These are phyloP conservation scores for Diplogelasinospora grovesii DNA, from an alignment of 495 filamentous ascomycete genomes.

Conservation along the genomic window DNA sequence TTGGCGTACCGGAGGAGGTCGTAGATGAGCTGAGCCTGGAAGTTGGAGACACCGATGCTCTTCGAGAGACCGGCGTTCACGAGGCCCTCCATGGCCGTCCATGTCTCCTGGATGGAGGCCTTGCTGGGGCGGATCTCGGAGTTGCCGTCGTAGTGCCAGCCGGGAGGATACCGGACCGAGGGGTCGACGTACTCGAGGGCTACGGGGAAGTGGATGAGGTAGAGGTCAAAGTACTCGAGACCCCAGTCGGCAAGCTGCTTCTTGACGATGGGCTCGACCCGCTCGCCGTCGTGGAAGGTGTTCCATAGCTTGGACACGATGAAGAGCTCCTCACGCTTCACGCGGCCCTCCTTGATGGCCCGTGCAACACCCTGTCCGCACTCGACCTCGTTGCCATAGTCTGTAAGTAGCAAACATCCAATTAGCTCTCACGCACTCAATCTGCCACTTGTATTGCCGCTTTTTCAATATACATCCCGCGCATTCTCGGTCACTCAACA, in stretches of 20 bases:
- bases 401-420: constrained; percentile 36
- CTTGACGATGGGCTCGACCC: constrained; percentile 63
- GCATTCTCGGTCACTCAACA: neutral
- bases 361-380: constrained; percentile 78
- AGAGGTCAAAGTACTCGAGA: constrained; percentile 80
- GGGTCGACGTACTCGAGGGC: constrained; percentile 76
- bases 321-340: constrained; percentile 85
- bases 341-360: constrained; percentile 78
- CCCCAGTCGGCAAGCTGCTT: constrained; percentile 76
- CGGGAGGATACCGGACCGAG: constrained; percentile 68
- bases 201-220: constrained; percentile 77
- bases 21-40: constrained; percentile 73
- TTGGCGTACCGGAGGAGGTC: constrained; percentile 81
- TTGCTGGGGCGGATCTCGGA: constrained; percentile 52
- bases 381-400: constrained; percentile 86
- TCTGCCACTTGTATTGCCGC: too few relatives aligned
- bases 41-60: constrained; percentile 87
- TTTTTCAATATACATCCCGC: constrained; percentile 1
- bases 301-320: constrained; percentile 92
- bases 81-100: constrained; percentile 75
- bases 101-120: constrained; percentile 79
- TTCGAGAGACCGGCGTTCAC: constrained; percentile 61
- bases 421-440: constrained; percentile 15
- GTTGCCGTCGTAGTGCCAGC: constrained; percentile 61
- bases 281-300: constrained; percentile 70